Conservation (phyloP, 2,329 filamentous ascomycete species). For the Cadophora gregata region DNA sequence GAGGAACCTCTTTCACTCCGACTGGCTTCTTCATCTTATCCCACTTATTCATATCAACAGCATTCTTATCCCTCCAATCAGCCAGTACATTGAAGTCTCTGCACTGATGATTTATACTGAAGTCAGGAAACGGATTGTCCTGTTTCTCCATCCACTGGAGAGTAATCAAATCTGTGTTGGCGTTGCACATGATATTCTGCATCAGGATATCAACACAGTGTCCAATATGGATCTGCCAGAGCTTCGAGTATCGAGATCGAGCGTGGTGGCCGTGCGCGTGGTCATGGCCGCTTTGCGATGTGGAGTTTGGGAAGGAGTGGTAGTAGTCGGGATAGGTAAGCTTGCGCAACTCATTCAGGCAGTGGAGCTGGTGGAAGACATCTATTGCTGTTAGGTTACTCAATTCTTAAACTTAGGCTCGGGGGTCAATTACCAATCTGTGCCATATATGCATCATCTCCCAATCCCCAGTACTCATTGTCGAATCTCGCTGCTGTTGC, state of each 20-base stretch:
- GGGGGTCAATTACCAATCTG: conserved; percentile 37
- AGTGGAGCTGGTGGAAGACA: conserved; percentile 45
- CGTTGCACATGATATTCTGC: conserved; percentile 38
- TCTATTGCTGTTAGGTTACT: conserved; percentile 27
- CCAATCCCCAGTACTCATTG: conserved; percentile 42
- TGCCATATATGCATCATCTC: conserved; percentile 44
- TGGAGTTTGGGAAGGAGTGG: conserved; percentile 6
- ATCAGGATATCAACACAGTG: conserved; percentile 27
- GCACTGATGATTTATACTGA: conserved; percentile 44
- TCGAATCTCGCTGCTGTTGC: conserved; percentile 35
- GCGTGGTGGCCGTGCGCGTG: background rate
- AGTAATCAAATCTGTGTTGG: conserved; percentile 44
- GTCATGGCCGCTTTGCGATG: background rate
- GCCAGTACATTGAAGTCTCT: conserved; percentile 39
- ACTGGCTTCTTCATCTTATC: background rate
- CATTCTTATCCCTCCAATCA: conserved; percentile 26
- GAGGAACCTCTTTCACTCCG: background rate
- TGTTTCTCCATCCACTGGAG: conserved; percentile 45
- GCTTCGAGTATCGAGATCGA: background rate
- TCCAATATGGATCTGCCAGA: conserved; percentile 16
- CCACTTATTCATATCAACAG: conserved; percentile 11
- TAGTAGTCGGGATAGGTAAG: conserved; percentile 16
- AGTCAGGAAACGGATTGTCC: conserved; percentile 44
- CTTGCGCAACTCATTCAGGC: conserved; percentile 43
- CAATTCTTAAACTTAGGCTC: too few species aligned